Base-by-base conservation (phyloP, 2,329 filamentous ascomycete species). In the Alternaria longipes region DNA sequence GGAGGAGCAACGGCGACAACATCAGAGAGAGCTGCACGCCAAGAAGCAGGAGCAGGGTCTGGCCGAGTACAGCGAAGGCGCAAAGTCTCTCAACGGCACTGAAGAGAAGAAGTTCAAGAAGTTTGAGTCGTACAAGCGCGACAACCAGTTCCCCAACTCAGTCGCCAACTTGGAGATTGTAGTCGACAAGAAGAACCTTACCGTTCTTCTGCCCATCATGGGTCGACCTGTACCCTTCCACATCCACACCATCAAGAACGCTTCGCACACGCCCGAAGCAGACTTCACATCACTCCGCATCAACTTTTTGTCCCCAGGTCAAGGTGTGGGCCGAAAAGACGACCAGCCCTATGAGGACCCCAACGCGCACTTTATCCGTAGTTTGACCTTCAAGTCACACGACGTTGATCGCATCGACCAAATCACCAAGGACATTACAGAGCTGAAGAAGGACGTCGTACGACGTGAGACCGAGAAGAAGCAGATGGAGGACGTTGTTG, bases 381-480 rank as follows among this genome's bases (percentile, higher is more conserved):
- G 94, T 77, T 83, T 99, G 79, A 99, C 96, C 0, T 95, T 99
- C 83, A 89, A 94, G 57, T 98, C 95, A 20, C 91, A 91, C 64
- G 92, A 98, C 75, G 90, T 93, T 60, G 88, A 93, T 63, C 89
- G 94, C 64, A 93, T 99, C 77, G 90, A 92, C 60, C 92, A 96
- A 72, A 95, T 99, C 68, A 91, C 93, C 12, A 91, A 91, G 63
- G 92, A 97, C 74, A 98, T 99, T 71, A 94, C 93, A 11, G 95
- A 97, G 74, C 90, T 99, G 84, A 97, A 97, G 83, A 97, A 95
- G 77, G 92, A 94, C 69, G 89, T 92, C 5, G 88, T 92, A 42
- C 94, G 97, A 80, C 91, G 93, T 71, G 95, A 99, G 79, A 94
- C 97, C 74, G 94, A 97, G 81, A 97, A 98, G 88, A 99, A 99